Evolutionary conservation across 805 yeast genomes (phyloP), one percentile per base, ranked within the genome.

Genomic region (Yamadazyma akitaensis): DNA sequence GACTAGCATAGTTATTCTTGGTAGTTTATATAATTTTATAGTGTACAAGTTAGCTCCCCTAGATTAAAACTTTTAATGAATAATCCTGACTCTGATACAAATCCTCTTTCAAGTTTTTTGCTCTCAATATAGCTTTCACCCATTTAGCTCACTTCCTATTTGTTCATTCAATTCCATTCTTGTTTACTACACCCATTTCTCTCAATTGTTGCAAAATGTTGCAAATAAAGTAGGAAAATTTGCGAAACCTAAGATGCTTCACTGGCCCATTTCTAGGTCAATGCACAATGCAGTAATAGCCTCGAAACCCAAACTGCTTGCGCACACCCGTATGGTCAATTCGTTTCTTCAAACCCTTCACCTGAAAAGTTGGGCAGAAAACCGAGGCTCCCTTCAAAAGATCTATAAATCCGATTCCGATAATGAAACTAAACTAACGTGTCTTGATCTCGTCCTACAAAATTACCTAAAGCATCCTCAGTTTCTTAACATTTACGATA

Each of bases 401-500:
- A 11, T 45, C 3, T 45, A 32, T 30, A 19, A 35, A 11, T 9
- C 37, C 2, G 9, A 41, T 6, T 5, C 35, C 7, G 30, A 45
- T 37, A 42, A 26, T 35, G 26, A 25, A 7, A 17, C 43, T 3
- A 49, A 51, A 30, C 12, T 44, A 26, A 37, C 45, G n/a, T 51
- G 55, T 42, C 37, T 49, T 2, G 46, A 47, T 40, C 16, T 51
- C 14, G 25, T 47, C 1, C 42, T 51, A 13, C 32, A 35, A 7
- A 48, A 40, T 31, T 43, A 47, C 13, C 18, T 51, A 12, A 42
- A 40, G 10, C 31, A 49, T 36, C 49, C 47, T 3, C 25, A 30
- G 9, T 51, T 47, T 26, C 47, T 51, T 4, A 49, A 44, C 37
- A 13, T 39, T n/a, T 32, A 44, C 31, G 55, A 51, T n/a, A 11